Percentiles rank a stretch among this genome's conserved stretches.
Conservation (phyloP, 129 eudicot species). For the Saposhnikovia divaricata region DNA sequence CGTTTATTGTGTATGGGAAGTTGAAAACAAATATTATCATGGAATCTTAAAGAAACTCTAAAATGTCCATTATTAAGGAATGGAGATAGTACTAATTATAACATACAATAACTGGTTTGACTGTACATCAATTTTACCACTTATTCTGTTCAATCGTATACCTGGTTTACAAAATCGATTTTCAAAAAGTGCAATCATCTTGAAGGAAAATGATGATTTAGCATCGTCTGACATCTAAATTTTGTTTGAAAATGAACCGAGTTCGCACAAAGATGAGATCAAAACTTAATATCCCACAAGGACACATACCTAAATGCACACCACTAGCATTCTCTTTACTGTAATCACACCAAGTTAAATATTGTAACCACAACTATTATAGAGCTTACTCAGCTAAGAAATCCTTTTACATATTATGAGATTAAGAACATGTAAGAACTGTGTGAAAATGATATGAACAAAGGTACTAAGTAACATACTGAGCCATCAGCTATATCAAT, state of each 20-base stretch:
- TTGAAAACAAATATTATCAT: no score
- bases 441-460: neutral
- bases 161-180: neutral
- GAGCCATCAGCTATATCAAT: slow-evolving; percentile 98
- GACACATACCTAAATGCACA: neutral
- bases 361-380: neutral
- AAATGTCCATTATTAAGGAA: neutral
- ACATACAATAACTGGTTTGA: neutral
- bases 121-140: neutral
- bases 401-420: neutral
- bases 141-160: neutral
- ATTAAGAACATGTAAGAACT: neutral
- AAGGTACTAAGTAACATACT: slow-evolving; percentile 27
- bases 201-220: neutral
- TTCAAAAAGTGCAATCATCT: neutral
- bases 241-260: neutral
- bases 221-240: neutral
- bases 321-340: neutral
- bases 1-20: no score
- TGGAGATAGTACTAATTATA: neutral
- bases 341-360: neutral
- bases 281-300: neutral
- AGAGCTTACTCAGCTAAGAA: neutral
- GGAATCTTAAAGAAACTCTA: no score
- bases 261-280: neutral